phyloP scores from a whole-genome alignment of 2,329 filamentous ascomycete genomes.

The Penicillium sp. region DNA sequence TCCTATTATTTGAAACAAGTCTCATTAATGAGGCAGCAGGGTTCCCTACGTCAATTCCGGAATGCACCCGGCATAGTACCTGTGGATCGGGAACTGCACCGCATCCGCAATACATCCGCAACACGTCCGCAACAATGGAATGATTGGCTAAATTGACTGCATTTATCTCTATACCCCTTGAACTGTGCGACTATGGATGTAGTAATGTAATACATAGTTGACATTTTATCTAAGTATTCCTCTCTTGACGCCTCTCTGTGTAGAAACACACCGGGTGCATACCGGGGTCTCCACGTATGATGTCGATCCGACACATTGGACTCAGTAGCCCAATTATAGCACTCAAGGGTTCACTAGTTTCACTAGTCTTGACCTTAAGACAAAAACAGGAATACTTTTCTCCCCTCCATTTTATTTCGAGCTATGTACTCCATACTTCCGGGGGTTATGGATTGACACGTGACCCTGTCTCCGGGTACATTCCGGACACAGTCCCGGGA shows the following conservation, averaged over 20 bases:
- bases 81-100: background rate
- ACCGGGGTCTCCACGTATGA: slow-evolving; percentile 5
- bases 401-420: background rate
- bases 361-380: background rate
- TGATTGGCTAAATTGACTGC: background rate
- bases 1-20: background rate
- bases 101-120: background rate
- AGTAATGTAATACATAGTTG: background rate
- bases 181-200: background rate
- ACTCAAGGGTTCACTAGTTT: background rate
- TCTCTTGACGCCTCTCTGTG: background rate
- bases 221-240: background rate
- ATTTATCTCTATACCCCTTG: background rate
- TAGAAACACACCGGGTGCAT: slow-evolving; percentile 12
- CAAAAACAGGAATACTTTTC: background rate
- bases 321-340: background rate
- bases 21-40: slow-evolving; percentile 7
- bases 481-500: background rate
- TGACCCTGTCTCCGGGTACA: background rate
- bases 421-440: background rate
- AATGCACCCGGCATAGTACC: slow-evolving; percentile 11
- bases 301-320: background rate
- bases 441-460: background rate
- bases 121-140: background rate
- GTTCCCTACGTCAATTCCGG: slow-evolving; percentile 17